Base-by-base conservation (phyloP, 2,329 filamentous ascomycete genomes). In the Hypocrella siamensis region DNA sequence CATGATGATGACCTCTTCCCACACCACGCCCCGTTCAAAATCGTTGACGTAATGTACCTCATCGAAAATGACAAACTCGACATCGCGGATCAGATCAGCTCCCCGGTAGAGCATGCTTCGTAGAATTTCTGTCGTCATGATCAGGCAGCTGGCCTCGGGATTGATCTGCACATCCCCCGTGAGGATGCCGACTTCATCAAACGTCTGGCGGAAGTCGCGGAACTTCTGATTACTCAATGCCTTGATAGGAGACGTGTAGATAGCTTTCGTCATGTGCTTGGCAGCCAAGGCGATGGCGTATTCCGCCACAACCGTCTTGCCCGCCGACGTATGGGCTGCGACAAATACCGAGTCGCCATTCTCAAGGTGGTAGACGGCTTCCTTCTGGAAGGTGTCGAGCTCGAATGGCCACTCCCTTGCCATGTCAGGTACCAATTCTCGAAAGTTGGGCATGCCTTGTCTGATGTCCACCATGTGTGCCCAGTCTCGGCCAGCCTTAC, bases 1-100 rank as follows among this genome's bases (percentile, higher is more conserved):
- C 90, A 98, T 96, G 47, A 98, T 98, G 48, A 98, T 98, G 46
- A 98, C 90, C 56, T 98, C 90, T 55, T 98, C 90, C 90, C 90
- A 98, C 0, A 98, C 90, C 5, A 98, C 90, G 47, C 90, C 90
- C 56, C 90, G 73, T 53, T 96, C 90, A 17, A 80, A 69, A 51
- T 98, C 90, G 49, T 96, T 98, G 41, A 98, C 88, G 50, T 98
- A 98, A 56, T 98, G 90, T 2, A 98, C 90, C 55, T 98, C 90
- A 46, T 98, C 90, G 40, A 98, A 98, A 30, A 98, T 94, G 43
- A 98, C 90, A 51, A 93, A 98, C 43, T 98, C 90, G 7, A 98
- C 90, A 49, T 98, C 90, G 43, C 90, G 74, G 42, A 98, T 94
- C 12, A 98, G 59, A 59, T 98, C 90, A 5, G 90, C 88, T 37